Percentiles rank a stretch among this genome's conserved stretches.
Conservation (phyloP, 2,329 filamentous ascomycete species). For the Cercospora nicotianae region DNA sequence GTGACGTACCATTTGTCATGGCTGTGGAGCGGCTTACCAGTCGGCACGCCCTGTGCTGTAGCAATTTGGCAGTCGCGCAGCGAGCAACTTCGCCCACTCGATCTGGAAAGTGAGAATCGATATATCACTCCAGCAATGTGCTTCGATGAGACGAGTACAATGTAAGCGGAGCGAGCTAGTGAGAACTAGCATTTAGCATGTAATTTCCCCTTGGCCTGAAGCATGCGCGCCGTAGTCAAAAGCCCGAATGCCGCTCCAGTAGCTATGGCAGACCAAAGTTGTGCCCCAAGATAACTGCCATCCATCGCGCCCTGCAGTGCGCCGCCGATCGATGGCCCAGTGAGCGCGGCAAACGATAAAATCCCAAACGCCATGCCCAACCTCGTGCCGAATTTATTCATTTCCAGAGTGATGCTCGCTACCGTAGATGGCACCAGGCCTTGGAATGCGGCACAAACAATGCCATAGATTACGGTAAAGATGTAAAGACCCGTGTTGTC, state of each 20-base stretch:
- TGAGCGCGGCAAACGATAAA: conserved; percentile 47
- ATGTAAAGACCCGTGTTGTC: conserved; percentile 42
- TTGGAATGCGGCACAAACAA: conserved; percentile 48
- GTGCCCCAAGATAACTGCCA: conserved; percentile 46
- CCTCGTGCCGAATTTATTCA: conserved; percentile 49
- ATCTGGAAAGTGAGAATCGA: neutral
- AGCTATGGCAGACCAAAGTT: conserved; percentile 44
- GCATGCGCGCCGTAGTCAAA: conserved; percentile 29
- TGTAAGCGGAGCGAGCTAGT: neutral
- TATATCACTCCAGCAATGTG: neutral
- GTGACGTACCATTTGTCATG: neutral
- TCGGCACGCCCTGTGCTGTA: neutral
- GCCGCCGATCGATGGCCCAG: conserved; percentile 51
- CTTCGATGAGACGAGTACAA: neutral
- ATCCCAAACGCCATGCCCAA: conserved; percentile 52
- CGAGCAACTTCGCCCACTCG: neutral
- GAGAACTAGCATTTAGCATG: conserved; percentile 1
- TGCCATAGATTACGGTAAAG: conserved; percentile 49
- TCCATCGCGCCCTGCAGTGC: conserved; percentile 44
- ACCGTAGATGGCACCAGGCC: conserved; percentile 48
- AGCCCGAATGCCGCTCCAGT: conserved; percentile 25
- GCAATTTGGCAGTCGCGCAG: neutral
- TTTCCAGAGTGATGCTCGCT: conserved; percentile 47
- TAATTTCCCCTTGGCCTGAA: conserved; percentile 29
- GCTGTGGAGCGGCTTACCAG: neutral